Evolutionary conservation across 495 filamentous ascomycete species (phyloP).

Genomic region (Talaromyces thailandensis): DNA sequence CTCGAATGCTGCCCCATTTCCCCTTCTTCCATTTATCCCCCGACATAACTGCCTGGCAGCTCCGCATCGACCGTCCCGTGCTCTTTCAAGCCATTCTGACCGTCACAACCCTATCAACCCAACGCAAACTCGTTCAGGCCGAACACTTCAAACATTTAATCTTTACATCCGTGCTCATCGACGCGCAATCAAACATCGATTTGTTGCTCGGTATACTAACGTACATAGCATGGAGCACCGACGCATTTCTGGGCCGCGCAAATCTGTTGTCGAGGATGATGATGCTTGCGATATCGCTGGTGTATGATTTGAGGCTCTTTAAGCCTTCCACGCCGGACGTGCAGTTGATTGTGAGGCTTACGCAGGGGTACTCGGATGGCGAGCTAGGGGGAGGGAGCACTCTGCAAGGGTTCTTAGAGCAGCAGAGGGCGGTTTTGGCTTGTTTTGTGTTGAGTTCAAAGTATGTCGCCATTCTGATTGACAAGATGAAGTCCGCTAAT

Average conservation of each 20-base stretch:
- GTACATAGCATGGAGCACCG: slow-evolving; percentile 24
- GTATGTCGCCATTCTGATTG: slow-evolving; percentile 8
- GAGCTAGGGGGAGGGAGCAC: slow-evolving; percentile 7
- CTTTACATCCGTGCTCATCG: slow-evolving; percentile 15
- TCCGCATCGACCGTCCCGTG: slow-evolving; percentile 16
- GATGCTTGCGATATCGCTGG: slow-evolving; percentile 22
- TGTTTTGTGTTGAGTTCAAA: slow-evolving; percentile 24
- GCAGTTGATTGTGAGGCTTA: slow-evolving; percentile 17
- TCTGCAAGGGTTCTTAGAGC: slow-evolving; percentile 14
- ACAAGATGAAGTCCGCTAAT: slow-evolving; percentile 2
- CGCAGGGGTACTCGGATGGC: slow-evolving; percentile 14
- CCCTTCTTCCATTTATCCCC: slow-evolving; percentile 29
- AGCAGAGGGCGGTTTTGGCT: slow-evolving; percentile 17
- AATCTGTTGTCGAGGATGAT: slow-evolving; percentile 18
- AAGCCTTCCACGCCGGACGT: slow-evolving; percentile 16
- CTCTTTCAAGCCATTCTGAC: slow-evolving; percentile 17
- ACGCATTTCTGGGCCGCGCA: slow-evolving; percentile 22
- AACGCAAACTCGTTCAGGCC: slow-evolving; percentile 10
- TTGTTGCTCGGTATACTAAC: slow-evolving; percentile 19
- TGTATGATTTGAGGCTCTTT: slow-evolving; percentile 18
- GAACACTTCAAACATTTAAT: slow-evolving; percentile 17
- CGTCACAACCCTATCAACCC: slow-evolving; percentile 17
- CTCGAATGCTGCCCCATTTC: slow-evolving; percentile 28
- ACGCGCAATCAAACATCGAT: slow-evolving; percentile 19
- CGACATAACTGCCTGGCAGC: slow-evolving; percentile 13